A percentile compares a stretch with the other conserved stretches of the same genome.
These are phyloP conservation scores for Coemansia sp. DNA, from an alignment of 192 early-diverging fungal species.

Conservation along the genomic window DNA sequence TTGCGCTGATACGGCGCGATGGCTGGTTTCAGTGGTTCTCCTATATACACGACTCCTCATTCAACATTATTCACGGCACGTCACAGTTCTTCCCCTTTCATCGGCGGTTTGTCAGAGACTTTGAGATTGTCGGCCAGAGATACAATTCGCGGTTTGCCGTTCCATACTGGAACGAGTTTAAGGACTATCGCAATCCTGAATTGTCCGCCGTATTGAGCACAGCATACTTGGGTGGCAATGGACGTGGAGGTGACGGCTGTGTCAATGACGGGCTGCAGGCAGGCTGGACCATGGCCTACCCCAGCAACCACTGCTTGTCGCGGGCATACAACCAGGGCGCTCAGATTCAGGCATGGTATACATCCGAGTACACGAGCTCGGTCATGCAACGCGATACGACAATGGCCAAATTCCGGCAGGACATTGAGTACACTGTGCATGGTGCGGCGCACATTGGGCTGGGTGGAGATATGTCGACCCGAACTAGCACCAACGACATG, in stretches of 20 bases:
- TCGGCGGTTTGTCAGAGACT: constrained; percentile 47
- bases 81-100: constrained; percentile 53
- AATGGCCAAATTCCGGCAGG: constrained; percentile 43
- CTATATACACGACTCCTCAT: constrained; percentile 33
- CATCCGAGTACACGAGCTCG: constrained; percentile 44
- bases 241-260: constrained; percentile 30
- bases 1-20: constrained; percentile 21
- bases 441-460: constrained; percentile 39
- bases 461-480: constrained; percentile 50
- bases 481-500: constrained; percentile 52
- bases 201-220: constrained; percentile 30
- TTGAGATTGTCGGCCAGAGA: constrained; percentile 46
- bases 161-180: constrained; percentile 54
- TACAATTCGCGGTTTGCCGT: constrained; percentile 34
- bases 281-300: constrained; percentile 27
- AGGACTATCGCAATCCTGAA: constrained; percentile 48
- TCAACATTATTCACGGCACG: constrained; percentile 38
- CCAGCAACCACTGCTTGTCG: constrained; percentile 36
- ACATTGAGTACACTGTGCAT: constrained; percentile 51
- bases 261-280: constrained; percentile 30
- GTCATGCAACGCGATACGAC: constrained; percentile 23
- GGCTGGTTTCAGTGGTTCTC: constrained; percentile 47
- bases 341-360: constrained; percentile 33
- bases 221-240: constrained; percentile 42
- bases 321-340: constrained; percentile 48